Evolutionary conservation across 2,329 filamentous ascomycete genomes (phyloP).

Genomic region (Diaporthe sp.): DNA sequence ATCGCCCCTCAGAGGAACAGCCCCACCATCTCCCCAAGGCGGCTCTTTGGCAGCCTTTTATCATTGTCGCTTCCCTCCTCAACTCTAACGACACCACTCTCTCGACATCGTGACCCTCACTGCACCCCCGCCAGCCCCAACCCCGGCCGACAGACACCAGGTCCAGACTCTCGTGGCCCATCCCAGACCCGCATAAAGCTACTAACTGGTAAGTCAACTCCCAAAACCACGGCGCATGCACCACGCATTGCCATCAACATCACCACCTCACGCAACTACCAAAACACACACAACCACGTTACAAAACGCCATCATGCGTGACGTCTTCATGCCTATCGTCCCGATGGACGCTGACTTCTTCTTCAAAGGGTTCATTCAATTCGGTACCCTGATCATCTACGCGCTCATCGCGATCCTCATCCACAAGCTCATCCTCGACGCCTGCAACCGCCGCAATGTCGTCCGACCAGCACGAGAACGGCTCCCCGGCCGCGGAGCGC

Average conservation of each 20-base stretch:
- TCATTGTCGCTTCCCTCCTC: constrained; percentile 1
- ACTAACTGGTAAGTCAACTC: constrained; percentile 1
- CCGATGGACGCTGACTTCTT: not conserved
- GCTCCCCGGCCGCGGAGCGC: constrained; percentile 59
- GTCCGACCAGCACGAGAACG: constrained; percentile 67
- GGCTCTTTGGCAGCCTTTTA: constrained; percentile 33
- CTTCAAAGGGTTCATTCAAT: not conserved
- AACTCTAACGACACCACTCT: constrained; percentile 30
- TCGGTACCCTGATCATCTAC: not conserved
- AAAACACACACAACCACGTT: not conserved
- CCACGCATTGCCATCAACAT: not conserved
- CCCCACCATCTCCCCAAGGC: constrained; percentile 41
- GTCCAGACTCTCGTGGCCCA: not conserved
- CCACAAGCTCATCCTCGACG: not conserved
- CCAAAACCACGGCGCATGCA: not conserved
- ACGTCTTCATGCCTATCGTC: not conserved
- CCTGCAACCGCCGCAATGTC: constrained; percentile 51
- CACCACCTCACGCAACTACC: not conserved
- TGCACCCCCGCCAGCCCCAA: not conserved
- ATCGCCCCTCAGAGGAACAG: constrained; percentile 35
- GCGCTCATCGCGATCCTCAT: not conserved
- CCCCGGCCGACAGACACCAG: not conserved
- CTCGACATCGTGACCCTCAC: constrained; percentile 4
- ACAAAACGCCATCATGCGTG: not conserved
- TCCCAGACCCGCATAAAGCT: not conserved